Base-by-base conservation (phyloP, 2,329 filamentous ascomycete species). In the Decorospora gaudefroyi region DNA sequence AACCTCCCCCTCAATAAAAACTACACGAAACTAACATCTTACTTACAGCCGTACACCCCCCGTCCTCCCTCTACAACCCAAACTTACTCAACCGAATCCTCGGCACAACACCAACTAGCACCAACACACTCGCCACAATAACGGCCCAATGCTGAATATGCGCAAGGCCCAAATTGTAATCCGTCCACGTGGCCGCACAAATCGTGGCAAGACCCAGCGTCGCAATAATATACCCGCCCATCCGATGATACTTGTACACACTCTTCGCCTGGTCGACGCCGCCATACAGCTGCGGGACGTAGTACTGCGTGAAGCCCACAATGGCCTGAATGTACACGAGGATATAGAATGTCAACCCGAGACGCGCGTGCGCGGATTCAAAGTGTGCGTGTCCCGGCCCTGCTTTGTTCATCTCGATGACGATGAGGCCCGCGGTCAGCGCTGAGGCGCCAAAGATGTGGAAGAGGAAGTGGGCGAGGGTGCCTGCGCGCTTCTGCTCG, bases 161-260 rank as follows among this genome's bases (percentile, higher is more conserved):
- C 43, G 93, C 71, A 1, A 86, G 79, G 16, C 78, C 79, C 51
- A 80, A 66, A 61, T 86, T 90, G 70, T 86, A 96, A 22, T 79
- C 77, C 1, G 92, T 96, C 72, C 84, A 78, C 3, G 85, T 89
- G 1, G 91, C 88, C 16, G 86, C 85, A 34, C 80, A 75, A 26
- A 95, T 79, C 0, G 91, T 93, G 7, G 81, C 83, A 50, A 95
- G 72, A 50, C 92, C 77, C 59, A 95, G 61, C 36, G 85, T 63
- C 40, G 92, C 72, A 46, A 91, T 74, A 6, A 83, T 55, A 66
- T 99, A 97, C 2, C 92, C 93, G 15, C 78, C 79, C 40, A 80
- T 73, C 19, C 92, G 83, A 69, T 97, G 93, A 62, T 91, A 96
- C 72, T 95, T 96, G 78, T 92, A 97, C 28, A 96, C 69, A 16